Conservation (phyloP, 2,329 filamentous ascomycete genomes). For the Aspergillus phoenicis region DNA sequence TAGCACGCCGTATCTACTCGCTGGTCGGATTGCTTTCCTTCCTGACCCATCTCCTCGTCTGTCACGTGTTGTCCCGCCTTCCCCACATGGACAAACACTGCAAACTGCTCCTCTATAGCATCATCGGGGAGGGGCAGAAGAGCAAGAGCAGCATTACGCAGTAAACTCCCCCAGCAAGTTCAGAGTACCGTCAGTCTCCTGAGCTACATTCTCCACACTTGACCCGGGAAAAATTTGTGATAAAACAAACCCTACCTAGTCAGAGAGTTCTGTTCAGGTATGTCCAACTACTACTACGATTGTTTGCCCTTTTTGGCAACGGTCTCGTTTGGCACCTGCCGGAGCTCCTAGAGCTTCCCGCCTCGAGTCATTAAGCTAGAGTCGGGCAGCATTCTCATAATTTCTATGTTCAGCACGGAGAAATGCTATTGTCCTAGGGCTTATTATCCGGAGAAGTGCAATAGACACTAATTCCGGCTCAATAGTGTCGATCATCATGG, state of each 20-base stretch:
- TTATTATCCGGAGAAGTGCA: neutral
- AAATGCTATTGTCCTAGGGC: neutral
- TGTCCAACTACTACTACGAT: neutral
- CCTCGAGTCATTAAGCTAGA: neutral
- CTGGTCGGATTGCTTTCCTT: neutral
- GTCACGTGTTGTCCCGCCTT: conserved; percentile 10
- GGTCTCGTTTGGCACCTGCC: neutral
- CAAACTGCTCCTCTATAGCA: conserved; percentile 25
- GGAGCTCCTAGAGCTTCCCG: neutral
- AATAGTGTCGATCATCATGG: conserved; percentile 57
- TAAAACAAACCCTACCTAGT: neutral
- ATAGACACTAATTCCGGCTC: conserved; percentile 4
- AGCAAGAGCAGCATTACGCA: conserved; percentile 6
- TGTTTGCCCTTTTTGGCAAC: neutral
- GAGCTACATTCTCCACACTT: neutral
- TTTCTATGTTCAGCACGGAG: neutral
- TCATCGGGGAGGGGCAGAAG: conserved; percentile 22
- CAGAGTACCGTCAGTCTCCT: neutral
- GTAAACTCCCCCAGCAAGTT: neutral
- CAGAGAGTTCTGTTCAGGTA: neutral
- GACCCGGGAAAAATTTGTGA: neutral
- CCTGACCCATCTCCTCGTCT: neutral
- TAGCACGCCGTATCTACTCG: neutral
- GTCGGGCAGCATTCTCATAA: neutral
- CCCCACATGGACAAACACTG: conserved; percentile 26